A percentile compares a stretch with the other conserved stretches of the same genome.
Evolutionary conservation across 2,329 filamentous ascomycete species (phyloP).

Genomic region (Colletotrichum limetticola): DNA sequence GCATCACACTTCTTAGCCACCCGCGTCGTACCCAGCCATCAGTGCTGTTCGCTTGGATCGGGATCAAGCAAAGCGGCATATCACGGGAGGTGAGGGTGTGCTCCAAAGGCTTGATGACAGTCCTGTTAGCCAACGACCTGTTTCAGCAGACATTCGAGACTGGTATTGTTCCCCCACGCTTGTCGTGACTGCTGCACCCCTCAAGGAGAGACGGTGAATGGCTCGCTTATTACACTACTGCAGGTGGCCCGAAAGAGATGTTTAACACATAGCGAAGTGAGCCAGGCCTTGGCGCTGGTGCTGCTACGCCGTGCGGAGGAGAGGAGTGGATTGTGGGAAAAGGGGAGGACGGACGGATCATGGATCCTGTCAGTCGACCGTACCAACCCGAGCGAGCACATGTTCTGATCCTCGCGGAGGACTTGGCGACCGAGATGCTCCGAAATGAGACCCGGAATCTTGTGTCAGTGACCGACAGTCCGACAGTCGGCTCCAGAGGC

Average conservation of each 20-base stretch:
- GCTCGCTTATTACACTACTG: constrained; percentile 32
- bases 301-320: background rate
- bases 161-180: constrained; percentile 21
- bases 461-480: constrained; percentile 34
- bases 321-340: constrained; percentile 4
- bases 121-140: constrained; percentile 28
- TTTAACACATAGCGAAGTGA: constrained; percentile 11
- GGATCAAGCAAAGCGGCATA: constrained; percentile 5
- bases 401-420: constrained; percentile 18
- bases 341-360: constrained; percentile 8
- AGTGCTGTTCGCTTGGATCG: constrained; percentile 9
- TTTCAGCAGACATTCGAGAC: constrained; percentile 18
- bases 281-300: constrained; percentile 13
- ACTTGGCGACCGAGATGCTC: constrained; percentile 31
- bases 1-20: constrained; percentile 1
- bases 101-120: constrained; percentile 8
- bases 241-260: constrained; percentile 23
- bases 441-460: constrained; percentile 28
- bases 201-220: constrained; percentile 14
- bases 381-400: constrained; percentile 5
- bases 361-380: constrained; percentile 30
- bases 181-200: background rate
- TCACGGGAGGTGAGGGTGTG: constrained; percentile 22
- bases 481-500: constrained; percentile 29
- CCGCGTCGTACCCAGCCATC: constrained; percentile 6